phyloP scores from a whole-genome alignment of 2,329 filamentous ascomycete species.

The Dactylellina cionopaga region DNA sequence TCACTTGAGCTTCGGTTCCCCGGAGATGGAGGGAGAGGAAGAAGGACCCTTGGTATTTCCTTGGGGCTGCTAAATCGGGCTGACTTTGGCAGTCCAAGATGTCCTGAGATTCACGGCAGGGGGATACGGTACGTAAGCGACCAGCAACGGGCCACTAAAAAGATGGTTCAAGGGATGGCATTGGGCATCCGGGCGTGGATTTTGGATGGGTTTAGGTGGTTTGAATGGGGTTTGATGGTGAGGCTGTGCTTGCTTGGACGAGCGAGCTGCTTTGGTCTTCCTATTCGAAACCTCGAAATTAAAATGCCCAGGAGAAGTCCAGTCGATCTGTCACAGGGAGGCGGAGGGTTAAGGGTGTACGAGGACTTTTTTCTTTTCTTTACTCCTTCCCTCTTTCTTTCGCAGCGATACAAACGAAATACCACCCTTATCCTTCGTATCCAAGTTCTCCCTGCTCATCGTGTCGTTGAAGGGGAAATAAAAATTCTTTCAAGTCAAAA shows the following conservation, averaged over 20 bases:
- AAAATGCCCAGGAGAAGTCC: background rate
- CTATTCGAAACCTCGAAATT: constrained; percentile 39
- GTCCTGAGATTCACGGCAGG: constrained; percentile 11
- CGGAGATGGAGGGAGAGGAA: constrained; percentile 1
- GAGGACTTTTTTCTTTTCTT: background rate
- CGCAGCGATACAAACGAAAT: too few species aligned
- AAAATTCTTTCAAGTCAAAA: too few species aligned
- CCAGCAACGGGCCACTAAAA: background rate
- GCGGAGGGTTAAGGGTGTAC: background rate
- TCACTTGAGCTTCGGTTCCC: too few species aligned
- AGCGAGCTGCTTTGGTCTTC: constrained; percentile 4
- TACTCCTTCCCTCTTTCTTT: background rate
- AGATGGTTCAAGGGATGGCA: background rate
- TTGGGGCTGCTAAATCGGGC: constrained; percentile 28
- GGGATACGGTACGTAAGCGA: constrained; percentile 18
- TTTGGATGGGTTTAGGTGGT: too few species aligned
- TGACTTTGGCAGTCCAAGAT: constrained; percentile 1
- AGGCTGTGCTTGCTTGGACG: constrained; percentile 15
- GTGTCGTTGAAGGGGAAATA: too few species aligned
- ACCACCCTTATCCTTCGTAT: too few species aligned
- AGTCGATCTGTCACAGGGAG: constrained; percentile 17
- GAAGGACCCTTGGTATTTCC: constrained; percentile 29
- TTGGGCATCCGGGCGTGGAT: constrained; percentile 15
- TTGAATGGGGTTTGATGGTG: too few species aligned
- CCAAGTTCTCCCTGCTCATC: too few species aligned